Conservation (phyloP, 176 grass and related monocot species). For the Aegilops umbellulata region DNA sequence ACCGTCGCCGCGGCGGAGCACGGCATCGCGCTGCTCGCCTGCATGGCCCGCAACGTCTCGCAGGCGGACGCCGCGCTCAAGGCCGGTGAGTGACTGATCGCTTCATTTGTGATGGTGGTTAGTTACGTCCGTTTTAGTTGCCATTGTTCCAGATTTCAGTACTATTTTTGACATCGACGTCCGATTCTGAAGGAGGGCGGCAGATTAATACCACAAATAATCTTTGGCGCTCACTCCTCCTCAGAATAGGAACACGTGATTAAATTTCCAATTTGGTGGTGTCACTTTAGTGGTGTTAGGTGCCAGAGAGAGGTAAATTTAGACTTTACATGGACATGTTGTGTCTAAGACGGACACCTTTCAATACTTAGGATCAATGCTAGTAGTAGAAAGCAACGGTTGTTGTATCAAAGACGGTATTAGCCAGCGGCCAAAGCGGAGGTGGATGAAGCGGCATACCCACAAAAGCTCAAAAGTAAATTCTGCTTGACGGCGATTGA, state of each 20-base stretch:
- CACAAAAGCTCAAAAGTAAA: neutral
- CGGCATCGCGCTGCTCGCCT: conserved; percentile 60
- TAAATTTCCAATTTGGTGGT: neutral
- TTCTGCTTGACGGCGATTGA: neutral
- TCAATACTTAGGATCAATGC: neutral
- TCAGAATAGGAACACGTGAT: neutral
- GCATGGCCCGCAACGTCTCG: conserved; percentile 77
- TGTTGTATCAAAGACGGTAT: neutral
- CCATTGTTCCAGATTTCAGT: neutral
- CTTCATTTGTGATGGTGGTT: neutral
- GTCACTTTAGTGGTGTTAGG: neutral
- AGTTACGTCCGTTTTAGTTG: neutral
- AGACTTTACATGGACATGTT: too few species aligned
- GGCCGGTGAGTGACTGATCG: conserved; percentile 43
- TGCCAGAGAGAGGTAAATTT: neutral
- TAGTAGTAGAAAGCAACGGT: neutral
- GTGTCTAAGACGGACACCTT: neutral
- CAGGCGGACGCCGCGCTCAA: conserved; percentile 67
- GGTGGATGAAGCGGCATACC: too few species aligned
- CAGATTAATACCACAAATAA: neutral
- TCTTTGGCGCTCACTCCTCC: neutral
- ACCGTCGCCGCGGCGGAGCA: conserved; percentile 83
- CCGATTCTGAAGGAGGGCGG: neutral
- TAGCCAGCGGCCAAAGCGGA: too few species aligned
- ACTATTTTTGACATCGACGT: conserved; percentile 8